phyloP scores from a whole-genome alignment of 176 grass and related monocot genomes.

The Paspalum notatum region DNA sequence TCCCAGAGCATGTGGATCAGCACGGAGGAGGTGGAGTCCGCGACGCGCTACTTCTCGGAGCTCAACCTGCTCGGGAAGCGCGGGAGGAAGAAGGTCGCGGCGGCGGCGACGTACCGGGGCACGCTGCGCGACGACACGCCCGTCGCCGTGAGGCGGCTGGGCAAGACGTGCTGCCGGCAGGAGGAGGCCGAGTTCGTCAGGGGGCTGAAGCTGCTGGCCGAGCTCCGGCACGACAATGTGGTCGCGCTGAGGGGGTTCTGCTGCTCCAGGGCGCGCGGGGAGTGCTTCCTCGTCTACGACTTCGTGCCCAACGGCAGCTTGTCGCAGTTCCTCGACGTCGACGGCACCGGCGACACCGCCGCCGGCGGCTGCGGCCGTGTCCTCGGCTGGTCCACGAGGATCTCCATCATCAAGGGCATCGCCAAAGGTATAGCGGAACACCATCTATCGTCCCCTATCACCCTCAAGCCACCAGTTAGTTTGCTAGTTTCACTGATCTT shows the following conservation, averaged over 20 bases:
- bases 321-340: constrained; percentile 67
- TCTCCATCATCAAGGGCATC: constrained; percentile 88
- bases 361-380: constrained; percentile 24
- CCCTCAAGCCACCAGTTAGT: constrained; percentile 17
- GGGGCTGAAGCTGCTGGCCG: constrained; percentile 64
- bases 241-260: constrained; percentile 79
- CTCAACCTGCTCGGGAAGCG: constrained; percentile 59
- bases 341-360: constrained; percentile 2
- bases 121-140: constrained; percentile 74
- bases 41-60: constrained; percentile 93
- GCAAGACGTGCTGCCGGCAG: constrained; percentile 88
- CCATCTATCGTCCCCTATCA: constrained; percentile 28
- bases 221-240: constrained; percentile 80
- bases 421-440: constrained; percentile 76
- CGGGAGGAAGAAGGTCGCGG: constrained; percentile 50
- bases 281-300: constrained; percentile 94
- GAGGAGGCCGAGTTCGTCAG: constrained; percentile 83
- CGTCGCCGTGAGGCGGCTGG: constrained; percentile 71
- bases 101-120: constrained; percentile 64
- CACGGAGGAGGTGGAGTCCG: constrained; percentile 91
- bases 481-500: not conserved
- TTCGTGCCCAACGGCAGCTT: constrained; percentile 83
- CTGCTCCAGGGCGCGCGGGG: constrained; percentile 80
- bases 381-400: constrained; percentile 76
- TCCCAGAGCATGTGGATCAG: constrained; percentile 65